phyloP scores from a whole-genome alignment of 176 grass and related monocot species.

The Neostapfia colusana region DNA sequence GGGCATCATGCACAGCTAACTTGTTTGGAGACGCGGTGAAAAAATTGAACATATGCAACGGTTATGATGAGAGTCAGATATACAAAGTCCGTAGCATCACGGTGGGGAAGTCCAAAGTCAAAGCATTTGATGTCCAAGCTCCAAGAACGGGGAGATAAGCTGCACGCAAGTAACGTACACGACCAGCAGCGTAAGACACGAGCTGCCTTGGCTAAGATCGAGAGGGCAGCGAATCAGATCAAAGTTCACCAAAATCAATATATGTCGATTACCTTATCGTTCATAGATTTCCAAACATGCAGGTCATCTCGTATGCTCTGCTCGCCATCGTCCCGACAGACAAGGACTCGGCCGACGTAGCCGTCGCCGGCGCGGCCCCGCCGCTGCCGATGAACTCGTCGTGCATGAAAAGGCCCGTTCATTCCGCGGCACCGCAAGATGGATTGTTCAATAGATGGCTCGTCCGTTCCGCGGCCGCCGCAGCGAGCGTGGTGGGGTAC shows the following conservation, averaged over 20 bases:
- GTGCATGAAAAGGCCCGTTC: too few species aligned
- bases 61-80: neutral
- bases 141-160: conserved; percentile 91
- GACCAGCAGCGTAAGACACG: neutral
- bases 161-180: conserved; percentile 33
- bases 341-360: too few species aligned
- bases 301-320: conserved; percentile 93
- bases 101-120: conserved; percentile 76
- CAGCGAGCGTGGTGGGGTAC: conserved; percentile 33
- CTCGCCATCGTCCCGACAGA: too few species aligned
- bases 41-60: neutral
- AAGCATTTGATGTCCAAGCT: conserved; percentile 95
- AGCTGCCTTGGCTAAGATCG: neutral
- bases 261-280: conserved; percentile 67
- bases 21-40: neutral
- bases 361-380: too few species aligned
- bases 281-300: conserved; percentile 87
- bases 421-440: too few species aligned
- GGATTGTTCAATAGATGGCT: too few species aligned
- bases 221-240: neutral
- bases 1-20: neutral
- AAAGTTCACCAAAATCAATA: neutral
- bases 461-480: conserved; percentile 14
- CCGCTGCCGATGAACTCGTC: too few species aligned
- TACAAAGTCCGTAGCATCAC: conserved; percentile 54